Evolutionary conservation across 2,329 filamentous ascomycete genomes (phyloP).

Genomic region (Monilinia vaccinii-corymbosi): DNA sequence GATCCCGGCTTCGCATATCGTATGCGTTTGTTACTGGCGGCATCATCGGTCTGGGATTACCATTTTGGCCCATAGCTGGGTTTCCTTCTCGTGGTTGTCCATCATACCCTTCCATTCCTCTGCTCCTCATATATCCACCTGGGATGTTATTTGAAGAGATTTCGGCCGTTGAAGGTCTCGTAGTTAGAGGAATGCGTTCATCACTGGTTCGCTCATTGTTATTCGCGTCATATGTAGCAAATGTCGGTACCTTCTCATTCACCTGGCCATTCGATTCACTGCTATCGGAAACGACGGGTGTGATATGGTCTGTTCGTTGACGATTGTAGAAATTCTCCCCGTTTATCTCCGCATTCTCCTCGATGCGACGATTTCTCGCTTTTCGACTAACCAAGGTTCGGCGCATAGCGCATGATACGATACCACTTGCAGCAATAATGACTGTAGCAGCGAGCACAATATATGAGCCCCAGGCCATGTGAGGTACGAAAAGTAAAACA

Average conservation of each 20-base stretch:
- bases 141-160: conserved; percentile 35
- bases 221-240: conserved; percentile 52
- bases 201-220: conserved; percentile 53
- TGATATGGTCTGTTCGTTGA: conserved; percentile 33
- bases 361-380: conserved; percentile 84
- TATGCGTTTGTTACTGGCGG: conserved; percentile 17
- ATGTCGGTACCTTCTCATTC: conserved; percentile 41
- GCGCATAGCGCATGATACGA: conserved; percentile 92
- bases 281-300: conserved; percentile 40
- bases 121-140: conserved; percentile 18
- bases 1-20: conserved; percentile 38
- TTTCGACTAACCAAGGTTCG: conserved; percentile 85
- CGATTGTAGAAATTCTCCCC: conserved; percentile 83
- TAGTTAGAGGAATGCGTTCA: conserved; percentile 62
- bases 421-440: conserved; percentile 67
- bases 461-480: conserved; percentile 90
- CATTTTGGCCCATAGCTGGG: conserved; percentile 52
- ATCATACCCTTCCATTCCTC: conserved; percentile 17
- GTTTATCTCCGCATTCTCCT: conserved; percentile 94
- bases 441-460: conserved; percentile 85
- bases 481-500: conserved; percentile 87
- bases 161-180: conserved; percentile 46
- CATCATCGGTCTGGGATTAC: conserved; percentile 43
- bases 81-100: conserved; percentile 19
- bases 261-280: conserved; percentile 47